phyloP scores from a whole-genome alignment of 1,284 basidiomycete species.

The Sutorius eximius region DNA sequence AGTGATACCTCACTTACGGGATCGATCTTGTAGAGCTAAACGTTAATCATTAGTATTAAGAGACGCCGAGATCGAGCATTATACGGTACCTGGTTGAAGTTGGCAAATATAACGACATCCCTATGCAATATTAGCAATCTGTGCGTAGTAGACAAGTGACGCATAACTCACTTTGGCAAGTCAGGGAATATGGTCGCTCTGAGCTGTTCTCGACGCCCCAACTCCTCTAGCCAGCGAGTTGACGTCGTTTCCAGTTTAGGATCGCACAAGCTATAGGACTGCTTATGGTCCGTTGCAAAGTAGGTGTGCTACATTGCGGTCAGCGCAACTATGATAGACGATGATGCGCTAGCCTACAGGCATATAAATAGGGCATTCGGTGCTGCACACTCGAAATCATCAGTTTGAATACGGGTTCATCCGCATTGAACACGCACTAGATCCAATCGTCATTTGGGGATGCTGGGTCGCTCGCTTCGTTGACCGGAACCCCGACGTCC shows the following conservation, averaged over 20 bases:
- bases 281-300: constrained; percentile 63
- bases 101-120: constrained; percentile 57
- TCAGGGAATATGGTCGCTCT: constrained; percentile 48
- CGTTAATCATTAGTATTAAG: constrained; percentile 17
- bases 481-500: constrained; percentile 38
- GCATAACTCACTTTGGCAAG: constrained; percentile 41
- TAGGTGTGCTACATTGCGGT: constrained; percentile 46
- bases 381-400: constrained; percentile 23
- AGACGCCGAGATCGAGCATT: constrained; percentile 7
- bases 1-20: constrained; percentile 36
- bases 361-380: constrained; percentile 54
- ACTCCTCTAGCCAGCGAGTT: constrained; percentile 49
- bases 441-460: constrained; percentile 48
- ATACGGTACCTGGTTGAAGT: constrained; percentile 58
- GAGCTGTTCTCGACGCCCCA: constrained; percentile 44
- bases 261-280: constrained; percentile 37
- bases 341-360: constrained; percentile 35
- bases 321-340: background rate
- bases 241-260: constrained; percentile 20
- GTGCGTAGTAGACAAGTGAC: background rate
- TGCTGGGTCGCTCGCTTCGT: constrained; percentile 55
- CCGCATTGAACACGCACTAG: constrained; percentile 42
- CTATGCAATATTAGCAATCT: constrained; percentile 24
- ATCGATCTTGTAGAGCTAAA: constrained; percentile 55
- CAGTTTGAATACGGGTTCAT: constrained; percentile 9